These are phyloP conservation scores for Heliocybe sulcata DNA, from an alignment of 1,284 basidiomycete species.

Conservation along the genomic window DNA sequence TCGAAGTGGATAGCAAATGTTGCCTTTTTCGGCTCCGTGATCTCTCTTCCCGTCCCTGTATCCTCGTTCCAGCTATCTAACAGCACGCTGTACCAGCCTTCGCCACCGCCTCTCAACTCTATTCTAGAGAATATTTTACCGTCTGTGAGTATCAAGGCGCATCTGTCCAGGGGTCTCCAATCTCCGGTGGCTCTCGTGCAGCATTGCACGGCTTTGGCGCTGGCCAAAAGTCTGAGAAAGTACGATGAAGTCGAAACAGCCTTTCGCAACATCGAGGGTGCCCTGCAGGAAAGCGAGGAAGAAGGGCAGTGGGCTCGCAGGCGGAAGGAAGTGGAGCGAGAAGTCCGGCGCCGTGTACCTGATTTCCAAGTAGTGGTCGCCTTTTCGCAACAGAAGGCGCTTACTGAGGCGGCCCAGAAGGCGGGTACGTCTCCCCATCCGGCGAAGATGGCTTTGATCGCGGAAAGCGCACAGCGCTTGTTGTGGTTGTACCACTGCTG, in stretches of 20 bases:
- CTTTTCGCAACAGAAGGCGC: slow-evolving; percentile 33
- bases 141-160: slow-evolving; percentile 55
- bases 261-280: slow-evolving; percentile 42
- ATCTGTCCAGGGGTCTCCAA: slow-evolving; percentile 78
- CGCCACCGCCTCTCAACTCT: slow-evolving; percentile 63
- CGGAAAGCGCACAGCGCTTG: slow-evolving; percentile 74
- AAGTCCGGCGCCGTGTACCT: slow-evolving; percentile 72
- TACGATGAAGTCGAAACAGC: slow-evolving; percentile 46
- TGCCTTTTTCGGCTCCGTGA: slow-evolving; percentile 70
- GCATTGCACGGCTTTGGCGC: slow-evolving; percentile 71
- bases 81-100: slow-evolving; percentile 45
- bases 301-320: slow-evolving; percentile 68
- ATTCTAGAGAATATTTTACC: slow-evolving; percentile 78
- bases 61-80: slow-evolving; percentile 50
- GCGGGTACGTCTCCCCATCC: slow-evolving; percentile 17
- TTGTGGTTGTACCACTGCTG: slow-evolving; percentile 81
- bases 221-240: slow-evolving; percentile 71
- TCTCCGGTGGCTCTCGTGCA: slow-evolving; percentile 69
- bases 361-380: slow-evolving; percentile 81
- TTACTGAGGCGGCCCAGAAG: slow-evolving; percentile 18
- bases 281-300: slow-evolving; percentile 55
- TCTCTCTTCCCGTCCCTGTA: slow-evolving; percentile 69
- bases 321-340: slow-evolving; percentile 60
- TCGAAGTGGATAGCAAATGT: slow-evolving; percentile 89
- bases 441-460: slow-evolving; percentile 49